Base-by-base conservation (phyloP, 176 grass and related monocot species). In the Chloris gayana region DNA sequence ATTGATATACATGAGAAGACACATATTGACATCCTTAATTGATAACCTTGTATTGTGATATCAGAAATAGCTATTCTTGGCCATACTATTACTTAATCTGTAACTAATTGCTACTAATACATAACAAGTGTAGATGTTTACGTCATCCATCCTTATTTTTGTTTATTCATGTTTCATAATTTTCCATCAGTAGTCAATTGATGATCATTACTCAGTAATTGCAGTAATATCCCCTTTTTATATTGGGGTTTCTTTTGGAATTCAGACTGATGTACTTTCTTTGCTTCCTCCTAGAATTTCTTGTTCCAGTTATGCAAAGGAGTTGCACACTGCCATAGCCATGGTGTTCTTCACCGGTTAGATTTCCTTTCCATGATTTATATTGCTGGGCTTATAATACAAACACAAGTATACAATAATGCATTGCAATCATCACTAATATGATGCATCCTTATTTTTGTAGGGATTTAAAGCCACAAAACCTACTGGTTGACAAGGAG, bases 281-380 rank as follows among this genome's bases (percentile, higher is more conserved):
- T 68, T 47, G 0, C 42, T 77, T 80, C 74, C 17, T 76, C 79
- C 13, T 45, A 98, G 96, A 95, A 70, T 14, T 98, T 95, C 69
- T 34, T 98, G 72, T 98, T 82, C 69, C 92, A 98, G 72, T 84
- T 98, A 82, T 93, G 86, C 67, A 98, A 98, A 92, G 95, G 92
- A 75, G 88, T 98, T 73, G 91, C 92, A 22, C 95, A 98, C 67
- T 98, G 95, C 67, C 95, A 98, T 77, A 45, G 90, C 21, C 95
- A 98, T 75, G 92, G 89, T 39, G 96, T 98, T 46, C 96, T 98
- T 91, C 96, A 98, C 93, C 86, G 96, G 96, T 98, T 82, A 45
- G 75, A 25, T 46, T 80, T 73, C 50, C 51, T 1, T 34, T 85
- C 30, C 38, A 41, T 77, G 18, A 69, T 49, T 76, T 73, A 9